phyloP scores from a whole-genome alignment of 2,329 filamentous ascomycete species.

The Botryotinia globosa region DNA sequence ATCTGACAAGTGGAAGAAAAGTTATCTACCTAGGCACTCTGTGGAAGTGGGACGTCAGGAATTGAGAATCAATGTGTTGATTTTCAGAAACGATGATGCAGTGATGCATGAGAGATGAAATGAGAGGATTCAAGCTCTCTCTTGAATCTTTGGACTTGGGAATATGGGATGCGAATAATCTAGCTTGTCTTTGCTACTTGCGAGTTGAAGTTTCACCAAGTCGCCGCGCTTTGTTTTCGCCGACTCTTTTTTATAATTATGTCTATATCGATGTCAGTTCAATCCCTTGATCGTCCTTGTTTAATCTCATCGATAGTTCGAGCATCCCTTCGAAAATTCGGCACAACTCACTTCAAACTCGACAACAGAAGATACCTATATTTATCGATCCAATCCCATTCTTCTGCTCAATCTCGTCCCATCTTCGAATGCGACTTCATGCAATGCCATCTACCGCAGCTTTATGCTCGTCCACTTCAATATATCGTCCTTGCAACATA shows the following conservation, averaged over 20 bases:
- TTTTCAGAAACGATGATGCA: neutral
- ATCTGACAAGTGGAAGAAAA: neutral
- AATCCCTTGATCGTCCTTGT: neutral
- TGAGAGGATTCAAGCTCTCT: neutral
- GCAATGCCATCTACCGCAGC: neutral
- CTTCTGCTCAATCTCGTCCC: neutral
- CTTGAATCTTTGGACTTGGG: neutral
- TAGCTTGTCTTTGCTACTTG: neutral
- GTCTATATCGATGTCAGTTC: neutral
- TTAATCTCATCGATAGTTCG: neutral
- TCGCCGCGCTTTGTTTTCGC: neutral
- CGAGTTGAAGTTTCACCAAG: too few relatives aligned
- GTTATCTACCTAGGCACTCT: neutral
- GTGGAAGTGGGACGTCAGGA: neutral
- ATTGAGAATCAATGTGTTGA: neutral
- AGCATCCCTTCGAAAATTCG: neutral
- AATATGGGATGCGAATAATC: neutral
- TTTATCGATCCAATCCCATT: neutral
- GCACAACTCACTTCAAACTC: neutral
- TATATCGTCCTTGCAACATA: neutral
- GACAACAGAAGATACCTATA: neutral
- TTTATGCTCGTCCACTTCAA: neutral
- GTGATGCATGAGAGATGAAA: neutral
- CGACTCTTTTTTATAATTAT: accelerated
- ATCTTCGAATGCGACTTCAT: neutral